These are phyloP conservation scores for Heritiera littoralis DNA, from an alignment of 345 rosid species.

Conservation along the genomic window DNA sequence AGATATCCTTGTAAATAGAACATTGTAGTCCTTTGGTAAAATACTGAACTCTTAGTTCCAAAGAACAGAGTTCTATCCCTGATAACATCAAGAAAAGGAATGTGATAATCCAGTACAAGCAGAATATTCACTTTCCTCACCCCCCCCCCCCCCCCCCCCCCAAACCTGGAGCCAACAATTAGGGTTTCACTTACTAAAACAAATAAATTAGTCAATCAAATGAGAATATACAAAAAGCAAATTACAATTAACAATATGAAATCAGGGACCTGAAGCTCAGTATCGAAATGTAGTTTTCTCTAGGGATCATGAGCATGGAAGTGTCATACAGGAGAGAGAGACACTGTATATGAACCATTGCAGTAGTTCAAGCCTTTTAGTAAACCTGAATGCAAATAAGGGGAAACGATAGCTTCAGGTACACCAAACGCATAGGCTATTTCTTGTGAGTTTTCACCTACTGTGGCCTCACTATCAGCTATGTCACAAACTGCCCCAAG, in stretches of 20 bases:
- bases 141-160: no score
- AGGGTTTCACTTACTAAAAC: no score
- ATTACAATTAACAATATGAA: background rate
- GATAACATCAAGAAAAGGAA: no score
- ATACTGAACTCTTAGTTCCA: no score
- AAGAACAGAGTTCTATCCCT: background rate
- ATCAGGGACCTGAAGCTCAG: background rate
- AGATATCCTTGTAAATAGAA: background rate
- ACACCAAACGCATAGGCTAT: slow-evolving; percentile 37
- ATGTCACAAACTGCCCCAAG: slow-evolving; percentile 38
- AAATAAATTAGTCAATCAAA: background rate
- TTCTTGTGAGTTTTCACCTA: slow-evolving; percentile 28
- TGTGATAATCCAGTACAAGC: background rate
- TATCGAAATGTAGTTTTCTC: background rate
- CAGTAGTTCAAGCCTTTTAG: slow-evolving; percentile 70
- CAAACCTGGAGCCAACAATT: no score
- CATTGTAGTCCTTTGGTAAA: no score
- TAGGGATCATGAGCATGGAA: background rate
- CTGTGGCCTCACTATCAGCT: slow-evolving; percentile 34
- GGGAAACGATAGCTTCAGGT: slow-evolving; percentile 47
- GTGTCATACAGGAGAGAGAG: slow-evolving; percentile 53
- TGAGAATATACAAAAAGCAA: background rate
- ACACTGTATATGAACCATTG: slow-evolving; percentile 58
- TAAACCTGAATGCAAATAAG: slow-evolving; percentile 54
- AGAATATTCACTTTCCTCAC: background rate